Conservation (phyloP, 768 basidiomycete genomes). For the Sutorius australiensis region DNA sequence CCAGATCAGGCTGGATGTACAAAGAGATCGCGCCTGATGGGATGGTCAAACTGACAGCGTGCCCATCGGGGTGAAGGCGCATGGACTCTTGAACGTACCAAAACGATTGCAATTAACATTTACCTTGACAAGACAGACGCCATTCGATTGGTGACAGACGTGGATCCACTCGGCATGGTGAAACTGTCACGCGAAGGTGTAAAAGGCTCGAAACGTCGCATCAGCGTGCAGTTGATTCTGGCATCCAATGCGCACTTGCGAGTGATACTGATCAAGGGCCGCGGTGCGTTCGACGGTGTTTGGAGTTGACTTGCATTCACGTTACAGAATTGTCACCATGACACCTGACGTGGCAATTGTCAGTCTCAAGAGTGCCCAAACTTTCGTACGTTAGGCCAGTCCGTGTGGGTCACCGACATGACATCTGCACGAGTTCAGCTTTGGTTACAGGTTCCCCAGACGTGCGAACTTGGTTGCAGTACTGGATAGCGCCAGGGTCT, state of each 20-base stretch:
- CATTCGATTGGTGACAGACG: conserved; percentile 3
- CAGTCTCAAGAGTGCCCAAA: not conserved
- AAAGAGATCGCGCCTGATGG: not conserved
- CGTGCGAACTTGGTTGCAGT: not conserved
- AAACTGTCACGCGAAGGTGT: conserved; percentile 4
- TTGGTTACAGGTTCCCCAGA: not conserved
- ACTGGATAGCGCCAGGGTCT: not conserved
- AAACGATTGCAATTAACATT: not conserved
- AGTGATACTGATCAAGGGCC: not conserved
- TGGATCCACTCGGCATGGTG: not conserved
- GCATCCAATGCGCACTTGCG: not conserved
- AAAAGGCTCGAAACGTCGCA: not conserved
- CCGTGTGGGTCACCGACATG: not conserved
- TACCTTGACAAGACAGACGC: conserved; percentile 7
- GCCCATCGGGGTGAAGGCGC: not conserved
- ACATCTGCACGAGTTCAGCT: not conserved
- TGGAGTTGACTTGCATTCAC: not conserved
- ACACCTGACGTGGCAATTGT: conserved; percentile 1
- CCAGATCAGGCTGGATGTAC: not conserved
- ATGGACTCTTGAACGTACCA: not conserved
- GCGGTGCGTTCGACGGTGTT: not conserved
- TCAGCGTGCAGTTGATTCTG: not conserved
- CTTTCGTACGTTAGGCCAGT: not conserved
- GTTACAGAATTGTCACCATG: not conserved
- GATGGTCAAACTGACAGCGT: not conserved